Percentiles rank a stretch among this genome's conserved stretches.
phyloP scores from a whole-genome alignment of 2,329 filamentous ascomycete genomes.

The Escovopsis weberi region DNA sequence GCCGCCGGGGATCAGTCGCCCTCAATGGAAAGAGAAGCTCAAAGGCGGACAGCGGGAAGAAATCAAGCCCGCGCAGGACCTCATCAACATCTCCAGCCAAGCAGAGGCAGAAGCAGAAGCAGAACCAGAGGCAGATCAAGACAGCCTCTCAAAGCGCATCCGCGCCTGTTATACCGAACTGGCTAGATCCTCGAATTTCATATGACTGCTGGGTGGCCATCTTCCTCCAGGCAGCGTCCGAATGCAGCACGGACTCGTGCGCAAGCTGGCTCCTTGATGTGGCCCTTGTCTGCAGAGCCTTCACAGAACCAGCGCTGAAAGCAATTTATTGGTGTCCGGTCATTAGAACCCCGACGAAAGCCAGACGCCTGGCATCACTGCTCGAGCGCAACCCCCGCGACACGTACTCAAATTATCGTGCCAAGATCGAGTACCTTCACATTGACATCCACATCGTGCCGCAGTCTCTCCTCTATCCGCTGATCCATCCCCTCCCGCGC shows the following conservation, averaged over 20 bases:
- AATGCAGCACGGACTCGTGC: conserved; percentile 25
- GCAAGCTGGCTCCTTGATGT: conserved; percentile 51
- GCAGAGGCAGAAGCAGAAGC: no score
- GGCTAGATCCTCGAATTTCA: conserved; percentile 40
- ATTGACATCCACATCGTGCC: conserved; percentile 55
- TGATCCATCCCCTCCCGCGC: conserved; percentile 51
- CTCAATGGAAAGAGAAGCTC: not conserved
- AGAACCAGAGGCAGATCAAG: no score
- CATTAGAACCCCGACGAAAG: conserved; percentile 33
- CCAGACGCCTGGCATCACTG: conserved; percentile 31
- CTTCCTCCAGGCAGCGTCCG: conserved; percentile 51
- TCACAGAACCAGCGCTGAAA: conserved; percentile 58
- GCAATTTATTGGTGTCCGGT: conserved; percentile 58
- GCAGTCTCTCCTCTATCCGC: conserved; percentile 23
- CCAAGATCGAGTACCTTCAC: conserved; percentile 55
- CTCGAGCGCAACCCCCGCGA: conserved; percentile 37
- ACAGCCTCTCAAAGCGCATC: not conserved
- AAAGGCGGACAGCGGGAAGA: not conserved
- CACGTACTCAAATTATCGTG: conserved; percentile 47
- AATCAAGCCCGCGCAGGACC: conserved; percentile 4
- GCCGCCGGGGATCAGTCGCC: not conserved
- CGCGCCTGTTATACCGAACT: conserved; percentile 31
- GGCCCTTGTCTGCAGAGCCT: conserved; percentile 47
- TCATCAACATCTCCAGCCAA: conserved; percentile 6
- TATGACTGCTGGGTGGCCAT: conserved; percentile 57